Conservation (phyloP, 106 monocot species). For the Phalaenopsis equestris region DNA sequence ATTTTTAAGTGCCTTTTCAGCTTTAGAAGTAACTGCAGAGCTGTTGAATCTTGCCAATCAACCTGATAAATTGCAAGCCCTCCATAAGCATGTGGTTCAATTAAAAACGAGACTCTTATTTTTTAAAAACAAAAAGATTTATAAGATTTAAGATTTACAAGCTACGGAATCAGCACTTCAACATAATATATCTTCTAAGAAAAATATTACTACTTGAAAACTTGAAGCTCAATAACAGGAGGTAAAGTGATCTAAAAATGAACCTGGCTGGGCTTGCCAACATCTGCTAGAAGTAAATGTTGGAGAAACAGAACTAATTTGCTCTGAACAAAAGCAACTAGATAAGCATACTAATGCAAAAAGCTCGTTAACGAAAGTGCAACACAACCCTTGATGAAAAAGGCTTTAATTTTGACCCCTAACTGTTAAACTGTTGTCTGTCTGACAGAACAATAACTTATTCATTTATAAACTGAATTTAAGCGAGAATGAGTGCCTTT, state of each 20-base stretch:
- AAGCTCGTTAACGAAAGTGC: not conserved
- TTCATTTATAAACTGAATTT: not conserved
- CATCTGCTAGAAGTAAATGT: not conserved
- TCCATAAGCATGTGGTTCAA: not conserved
- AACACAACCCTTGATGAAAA: not conserved
- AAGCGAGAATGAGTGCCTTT: not conserved
- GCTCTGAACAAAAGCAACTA: not conserved
- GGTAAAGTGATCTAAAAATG: not conserved
- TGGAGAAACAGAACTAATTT: not conserved
- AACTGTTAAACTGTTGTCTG: not conserved
- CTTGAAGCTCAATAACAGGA: not conserved
- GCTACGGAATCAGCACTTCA: not conserved
- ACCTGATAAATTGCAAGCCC: slow-evolving; percentile 32
- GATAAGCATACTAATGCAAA: not conserved
- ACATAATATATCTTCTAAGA: not conserved
- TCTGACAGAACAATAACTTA: not conserved
- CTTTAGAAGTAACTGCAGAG: slow-evolving; percentile 79
- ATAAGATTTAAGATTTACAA: not conserved
- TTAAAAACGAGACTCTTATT: not conserved
- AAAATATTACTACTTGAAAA: not conserved
- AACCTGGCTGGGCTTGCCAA: not conserved
- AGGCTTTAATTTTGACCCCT: not conserved
- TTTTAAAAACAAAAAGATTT: not conserved
- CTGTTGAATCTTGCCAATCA: slow-evolving; percentile 88
- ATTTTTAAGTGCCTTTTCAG: slow-evolving; percentile 89